A percentile compares a stretch with the other conserved stretches of the same genome.
Evolutionary conservation across 345 rosid genomes (phyloP).

Genomic region (Ceriops tagal): DNA sequence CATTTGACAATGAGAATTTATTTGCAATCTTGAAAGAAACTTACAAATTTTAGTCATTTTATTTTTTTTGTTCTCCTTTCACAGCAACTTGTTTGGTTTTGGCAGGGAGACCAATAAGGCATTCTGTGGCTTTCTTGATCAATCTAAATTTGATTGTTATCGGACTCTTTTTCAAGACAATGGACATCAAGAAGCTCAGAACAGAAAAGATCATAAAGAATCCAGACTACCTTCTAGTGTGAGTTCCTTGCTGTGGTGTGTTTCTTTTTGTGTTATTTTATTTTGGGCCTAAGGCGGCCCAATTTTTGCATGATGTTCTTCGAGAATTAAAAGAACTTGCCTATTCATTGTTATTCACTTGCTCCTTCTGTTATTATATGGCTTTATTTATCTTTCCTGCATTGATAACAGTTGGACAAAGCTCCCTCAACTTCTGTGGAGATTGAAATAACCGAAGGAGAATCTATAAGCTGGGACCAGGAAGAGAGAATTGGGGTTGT

Average conservation of each 20-base stretch:
- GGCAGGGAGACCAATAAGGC: conserved; percentile 88
- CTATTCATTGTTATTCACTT: background rate
- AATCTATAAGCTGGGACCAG: conserved; percentile 18
- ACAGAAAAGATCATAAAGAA: conserved; percentile 25
- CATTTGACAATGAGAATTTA: background rate
- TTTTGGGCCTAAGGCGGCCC: no score
- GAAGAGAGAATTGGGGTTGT: conserved; percentile 61
- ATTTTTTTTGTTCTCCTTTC: background rate
- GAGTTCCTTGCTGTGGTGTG: conserved; percentile 2
- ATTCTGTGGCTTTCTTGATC: conserved; percentile 74
- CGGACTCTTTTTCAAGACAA: conserved; percentile 30
- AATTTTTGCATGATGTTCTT: background rate
- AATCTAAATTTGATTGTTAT: conserved; percentile 37
- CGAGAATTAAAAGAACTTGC: background rate
- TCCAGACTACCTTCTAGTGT: conserved; percentile 24
- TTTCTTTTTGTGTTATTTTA: background rate
- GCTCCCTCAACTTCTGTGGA: conserved; percentile 35
- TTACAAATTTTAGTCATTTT: background rate
- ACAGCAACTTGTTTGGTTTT: conserved; percentile 27
- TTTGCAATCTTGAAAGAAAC: background rate
- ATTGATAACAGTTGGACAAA: conserved; percentile 33
- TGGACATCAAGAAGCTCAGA: conserved; percentile 24
- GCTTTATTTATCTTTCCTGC: background rate
- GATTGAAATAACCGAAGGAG: conserved; percentile 24
- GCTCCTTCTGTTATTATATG: background rate